A percentile compares a stretch with the other conserved stretches of the same genome.
phyloP scores from a whole-genome alignment of 768 basidiomycete genomes.

The Pholiota microspora region DNA sequence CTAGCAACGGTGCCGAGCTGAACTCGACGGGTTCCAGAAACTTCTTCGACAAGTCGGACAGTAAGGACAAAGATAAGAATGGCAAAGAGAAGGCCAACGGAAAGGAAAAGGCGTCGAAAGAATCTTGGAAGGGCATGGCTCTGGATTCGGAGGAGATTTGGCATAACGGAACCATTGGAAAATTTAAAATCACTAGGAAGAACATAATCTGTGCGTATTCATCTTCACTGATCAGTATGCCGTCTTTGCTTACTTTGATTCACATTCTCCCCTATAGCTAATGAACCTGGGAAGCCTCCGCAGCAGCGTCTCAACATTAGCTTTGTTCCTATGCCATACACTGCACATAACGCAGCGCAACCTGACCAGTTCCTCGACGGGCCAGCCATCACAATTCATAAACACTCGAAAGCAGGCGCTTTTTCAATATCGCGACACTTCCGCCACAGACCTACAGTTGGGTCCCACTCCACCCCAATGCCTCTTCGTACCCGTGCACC shows the following conservation, averaged over 20 bases:
- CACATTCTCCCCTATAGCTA: conserved; percentile 25
- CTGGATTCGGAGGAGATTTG: conserved; percentile 62
- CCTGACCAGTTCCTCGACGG: conserved; percentile 37
- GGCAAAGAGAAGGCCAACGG: conserved; percentile 4
- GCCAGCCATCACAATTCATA: conserved; percentile 71
- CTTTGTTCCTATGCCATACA: conserved; percentile 49
- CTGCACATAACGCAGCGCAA: conserved; percentile 27
- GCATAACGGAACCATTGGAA: conserved; percentile 61
- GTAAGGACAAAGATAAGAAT: conserved; percentile 13
- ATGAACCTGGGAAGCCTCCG: conserved; percentile 53
- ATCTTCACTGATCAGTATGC: conserved; percentile 4
- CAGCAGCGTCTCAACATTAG: conserved; percentile 69
- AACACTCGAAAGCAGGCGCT: conserved; percentile 75
- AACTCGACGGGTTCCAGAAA: conserved; percentile 5
- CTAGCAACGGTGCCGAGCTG: conserved; percentile 20
- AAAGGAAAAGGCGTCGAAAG: conserved; percentile 28
- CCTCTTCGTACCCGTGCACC: conserved; percentile 8
- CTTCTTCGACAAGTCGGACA: conserved; percentile 15
- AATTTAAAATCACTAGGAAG: conserved; percentile 58
- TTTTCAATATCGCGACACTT: conserved; percentile 78
- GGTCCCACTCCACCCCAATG: conserved; percentile 3
- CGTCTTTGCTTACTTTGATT: neutral
- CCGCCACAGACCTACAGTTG: conserved; percentile 15
- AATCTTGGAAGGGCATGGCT: conserved; percentile 46
- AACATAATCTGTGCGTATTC: conserved; percentile 34